Base-by-base conservation (phyloP, 2,329 filamentous ascomycete species). In the Endocalyx cinctus region DNA sequence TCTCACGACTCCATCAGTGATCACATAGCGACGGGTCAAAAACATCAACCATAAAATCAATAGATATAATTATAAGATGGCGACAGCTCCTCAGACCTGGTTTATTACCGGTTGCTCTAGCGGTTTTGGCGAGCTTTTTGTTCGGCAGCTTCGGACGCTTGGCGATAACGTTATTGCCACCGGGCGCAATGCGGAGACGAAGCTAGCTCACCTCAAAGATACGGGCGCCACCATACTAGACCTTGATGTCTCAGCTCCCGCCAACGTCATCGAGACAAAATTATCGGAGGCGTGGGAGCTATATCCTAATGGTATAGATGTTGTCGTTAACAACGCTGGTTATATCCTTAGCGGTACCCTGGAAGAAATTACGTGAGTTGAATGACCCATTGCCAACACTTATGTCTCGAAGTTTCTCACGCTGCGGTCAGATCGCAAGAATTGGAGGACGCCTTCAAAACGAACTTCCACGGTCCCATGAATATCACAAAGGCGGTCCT, bases 31-130 rank as follows among this genome's bases (percentile, higher is more conserved):
- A n/a, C n/a, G n/a, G n/a, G n/a, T n/a, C n/a, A n/a, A n/a, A n/a
- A n/a, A n/a, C n/a, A n/a, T n/a, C n/a, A n/a, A n/a, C n/a, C n/a
- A n/a, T n/a, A n/a, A n/a, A n/a, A n/a, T n/a, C n/a, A n/a, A n/a
- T n/a, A n/a, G n/a, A n/a, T n/a, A n/a, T n/a, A n/a, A n/a, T n/a
- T n/a, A n/a, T n/a, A n/a, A n/a, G n/a, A n/a, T n/a, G n/a, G n/a
- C n/a, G n/a, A n/a, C n/a, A n/a, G n/a, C n/a, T n/a, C n/a, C 33
- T n/a, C 34, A 42, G 35, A 60, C 55, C 2, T 64, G 58, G 59
- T 25, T 69, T 12, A 59, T 69, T 25, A 68, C 65, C 2, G 64
- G 63, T 28, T 64, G 60, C 43, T 65, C 63, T 7, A 66, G 58
- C 30, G 64, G 63, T 14, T 67, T 68, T 23, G 65, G 64, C 11